A percentile compares a stretch with the other conserved stretches of the same genome.
phyloP scores from a whole-genome alignment of 768 basidiomycete species.

The Agrocybe pediades region DNA sequence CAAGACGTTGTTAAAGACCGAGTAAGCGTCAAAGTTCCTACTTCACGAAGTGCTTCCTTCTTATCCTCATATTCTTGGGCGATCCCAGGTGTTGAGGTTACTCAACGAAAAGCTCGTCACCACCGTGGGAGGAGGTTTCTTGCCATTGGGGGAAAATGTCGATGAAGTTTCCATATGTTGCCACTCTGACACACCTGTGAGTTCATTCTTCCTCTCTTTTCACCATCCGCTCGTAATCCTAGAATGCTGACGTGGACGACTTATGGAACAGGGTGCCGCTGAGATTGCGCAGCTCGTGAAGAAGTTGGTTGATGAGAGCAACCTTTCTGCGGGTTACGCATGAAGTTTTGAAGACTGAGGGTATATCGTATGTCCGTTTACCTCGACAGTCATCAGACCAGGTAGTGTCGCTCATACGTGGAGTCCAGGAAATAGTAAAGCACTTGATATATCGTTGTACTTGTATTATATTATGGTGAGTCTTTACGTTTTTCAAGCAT shows the following conservation, averaged over 20 bases:
- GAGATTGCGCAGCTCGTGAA: conserved; percentile 55
- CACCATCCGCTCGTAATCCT: not conserved
- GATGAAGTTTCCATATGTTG: conserved; percentile 62
- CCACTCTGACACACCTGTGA: conserved; percentile 65
- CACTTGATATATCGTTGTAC: too few species aligned
- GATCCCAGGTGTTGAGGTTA: conserved; percentile 42
- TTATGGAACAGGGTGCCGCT: conserved; percentile 47
- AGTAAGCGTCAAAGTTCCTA: conserved; percentile 27
- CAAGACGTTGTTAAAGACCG: conserved; percentile 41
- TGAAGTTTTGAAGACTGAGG: too few species aligned
- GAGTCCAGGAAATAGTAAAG: too few species aligned
- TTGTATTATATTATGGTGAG: too few species aligned
- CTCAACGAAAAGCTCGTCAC: conserved; percentile 47
- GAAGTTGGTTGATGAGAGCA: conserved; percentile 55
- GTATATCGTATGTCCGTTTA: too few species aligned
- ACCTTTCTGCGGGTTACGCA: conserved; percentile 33
- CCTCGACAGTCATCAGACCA: too few species aligned
- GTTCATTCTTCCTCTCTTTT: conserved; percentile 19
- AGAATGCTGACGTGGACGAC: not conserved
- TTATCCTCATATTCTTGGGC: not conserved
- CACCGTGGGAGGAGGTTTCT: conserved; percentile 39
- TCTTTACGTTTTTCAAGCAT: too few species aligned
- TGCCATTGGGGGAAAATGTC: conserved; percentile 46
- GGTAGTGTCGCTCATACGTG: too few species aligned
- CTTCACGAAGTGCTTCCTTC: not conserved